Percentiles rank a stretch among this genome's conserved stretches.
Evolutionary conservation across 768 basidiomycete genomes (phyloP).

Genomic region (Tubosaeta sp.): DNA sequence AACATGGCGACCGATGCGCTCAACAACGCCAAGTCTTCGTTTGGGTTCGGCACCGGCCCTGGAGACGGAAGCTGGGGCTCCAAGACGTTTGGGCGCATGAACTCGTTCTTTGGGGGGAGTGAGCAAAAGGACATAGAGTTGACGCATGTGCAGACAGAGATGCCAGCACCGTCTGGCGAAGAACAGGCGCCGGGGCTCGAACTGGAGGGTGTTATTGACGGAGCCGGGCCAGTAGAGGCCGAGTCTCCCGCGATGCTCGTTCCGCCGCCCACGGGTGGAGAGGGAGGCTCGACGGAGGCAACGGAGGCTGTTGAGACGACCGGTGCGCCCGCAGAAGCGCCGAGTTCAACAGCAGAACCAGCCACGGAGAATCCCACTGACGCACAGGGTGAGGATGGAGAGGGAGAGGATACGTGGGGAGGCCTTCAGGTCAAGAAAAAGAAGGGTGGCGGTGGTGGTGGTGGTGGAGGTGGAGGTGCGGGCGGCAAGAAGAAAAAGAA

Average conservation of each 20-base stretch:
- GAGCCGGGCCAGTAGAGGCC: background rate
- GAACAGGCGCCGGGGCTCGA: background rate
- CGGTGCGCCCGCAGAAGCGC: background rate
- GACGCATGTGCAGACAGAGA: background rate
- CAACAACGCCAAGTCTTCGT: background rate
- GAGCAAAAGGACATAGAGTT: background rate
- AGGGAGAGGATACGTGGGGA: background rate
- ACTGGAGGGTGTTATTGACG: background rate
- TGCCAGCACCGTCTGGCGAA: background rate
- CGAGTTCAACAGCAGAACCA: background rate
- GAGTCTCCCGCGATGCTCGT: background rate
- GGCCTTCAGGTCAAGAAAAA: background rate
- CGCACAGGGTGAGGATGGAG: background rate
- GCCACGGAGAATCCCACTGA: background rate
- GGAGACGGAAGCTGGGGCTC: background rate
- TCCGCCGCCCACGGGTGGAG: background rate
- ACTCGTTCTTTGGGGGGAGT: background rate
- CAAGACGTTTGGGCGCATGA: background rate
- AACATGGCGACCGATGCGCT: background rate
- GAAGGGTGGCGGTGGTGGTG: slow-evolving; percentile 2
- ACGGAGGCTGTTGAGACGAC: background rate
- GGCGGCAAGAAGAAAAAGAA: slow-evolving; percentile 9
- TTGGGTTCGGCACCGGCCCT: background rate
- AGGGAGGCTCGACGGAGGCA: background rate
- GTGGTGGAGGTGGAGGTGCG: background rate